Evolutionary conservation across 805 yeast species (phyloP), one percentile per base, ranked within the genome.

Genomic region (Kodamaea kaohsiungensis): DNA sequence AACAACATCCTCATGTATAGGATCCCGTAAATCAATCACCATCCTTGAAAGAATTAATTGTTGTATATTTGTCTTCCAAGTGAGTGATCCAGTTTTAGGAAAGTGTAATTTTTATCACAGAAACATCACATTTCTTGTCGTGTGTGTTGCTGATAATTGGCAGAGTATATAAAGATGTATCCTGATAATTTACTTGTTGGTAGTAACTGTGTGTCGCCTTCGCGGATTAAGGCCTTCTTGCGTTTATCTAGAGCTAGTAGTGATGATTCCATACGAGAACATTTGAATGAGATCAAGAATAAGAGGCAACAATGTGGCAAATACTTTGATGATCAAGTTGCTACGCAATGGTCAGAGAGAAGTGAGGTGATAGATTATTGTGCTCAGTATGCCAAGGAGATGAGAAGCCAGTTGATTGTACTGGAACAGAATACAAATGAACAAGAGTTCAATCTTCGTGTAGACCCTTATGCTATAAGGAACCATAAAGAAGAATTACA

Each of bases 241-340:
- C 63, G 71, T 6, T 65, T 69, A n/a, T 75, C 79, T 3, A 56
- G 80, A 38, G 56, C 68, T 10, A 71, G 73, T 19, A 65, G 76
- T n/a, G 80, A 76, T 59, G 80, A 76, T 56, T 61, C 72, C 17
- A 65, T 76, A 35, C 61, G 63, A 15, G 73, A 71, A 43, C 79
- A 75, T 57, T 59, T 76, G 48, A 74, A 75, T 59, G 76, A 67
- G 50, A 52, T 67, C 19, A 46, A 67, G 50, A 52, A 67, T 17
- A 46, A 49, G 1, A n/a, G n/a, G 27, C 53, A 51, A 1, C 58
- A 61, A 6, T 76, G 79, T 57, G 67, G 62, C 48, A 50, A 46
- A 4, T 75, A 66, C 58, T 75, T 70, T 56, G 49, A 49, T 10
- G 49, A 54, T 10, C 58, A 56, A 1, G 66, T 76, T 16, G 60